These are phyloP conservation scores for Cryptosporidium viatorum DNA, from an alignment of 169 alveolate genomes.

Conservation along the genomic window DNA sequence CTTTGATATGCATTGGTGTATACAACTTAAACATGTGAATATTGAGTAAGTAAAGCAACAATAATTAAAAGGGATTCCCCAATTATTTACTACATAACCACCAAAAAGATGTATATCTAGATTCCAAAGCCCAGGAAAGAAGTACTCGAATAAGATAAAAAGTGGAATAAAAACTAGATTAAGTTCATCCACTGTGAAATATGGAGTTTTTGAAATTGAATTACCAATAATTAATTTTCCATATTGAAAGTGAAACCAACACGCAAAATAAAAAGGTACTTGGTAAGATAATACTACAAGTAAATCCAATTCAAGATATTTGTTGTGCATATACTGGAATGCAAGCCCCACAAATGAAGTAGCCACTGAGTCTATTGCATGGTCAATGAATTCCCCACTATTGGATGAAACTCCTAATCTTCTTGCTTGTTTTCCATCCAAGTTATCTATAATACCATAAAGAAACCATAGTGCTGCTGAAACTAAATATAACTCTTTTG, in stretches of 20 bases:
- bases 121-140: conserved; percentile 44
- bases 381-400: conserved; percentile 75
- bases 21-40: background rate
- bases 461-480: conserved; percentile 52
- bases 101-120: conserved; percentile 17
- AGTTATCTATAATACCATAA: conserved; percentile 66
- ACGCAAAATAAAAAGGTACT: conserved; percentile 62
- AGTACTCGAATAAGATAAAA: conserved; percentile 33
- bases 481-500: background rate
- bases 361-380: conserved; percentile 73
- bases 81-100: background rate
- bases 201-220: conserved; percentile 33
- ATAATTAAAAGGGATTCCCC: conserved; percentile 33
- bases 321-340: conserved; percentile 60
- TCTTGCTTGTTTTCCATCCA: conserved; percentile 78
- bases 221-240: conserved; percentile 67
- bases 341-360: conserved; percentile 63
- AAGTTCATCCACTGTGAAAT: conserved; percentile 73
- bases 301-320: background rate
- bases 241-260: conserved; percentile 61
- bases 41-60: conserved; percentile 41
- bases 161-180: conserved; percentile 47
- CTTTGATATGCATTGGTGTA: background rate
- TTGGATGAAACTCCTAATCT: conserved; percentile 70
- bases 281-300: conserved; percentile 52